Evolutionary conservation across 2,329 filamentous ascomycete species (phyloP).

Genomic region (Teratosphaeria destructans): DNA sequence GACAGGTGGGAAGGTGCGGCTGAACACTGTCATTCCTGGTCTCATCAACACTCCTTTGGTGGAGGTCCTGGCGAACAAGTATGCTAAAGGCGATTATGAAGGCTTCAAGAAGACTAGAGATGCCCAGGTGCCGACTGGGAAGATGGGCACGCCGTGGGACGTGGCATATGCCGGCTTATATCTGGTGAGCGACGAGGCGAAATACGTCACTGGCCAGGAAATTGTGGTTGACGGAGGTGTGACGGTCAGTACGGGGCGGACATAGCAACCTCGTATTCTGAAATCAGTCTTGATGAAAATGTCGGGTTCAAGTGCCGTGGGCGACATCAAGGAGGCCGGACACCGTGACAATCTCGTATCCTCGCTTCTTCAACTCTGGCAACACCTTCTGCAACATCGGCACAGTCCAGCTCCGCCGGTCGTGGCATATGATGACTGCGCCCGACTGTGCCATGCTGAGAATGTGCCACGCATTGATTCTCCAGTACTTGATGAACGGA

Average conservation of each 20-base stretch:
- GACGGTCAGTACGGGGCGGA: conserved; percentile 1
- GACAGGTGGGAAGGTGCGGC: conserved; percentile 31
- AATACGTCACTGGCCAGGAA: conserved; percentile 50
- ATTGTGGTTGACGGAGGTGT: conserved; percentile 27
- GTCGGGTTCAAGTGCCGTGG: not conserved
- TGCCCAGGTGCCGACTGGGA: conserved; percentile 47
- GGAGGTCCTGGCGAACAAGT: conserved; percentile 35
- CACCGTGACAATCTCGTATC: conserved; percentile 63
- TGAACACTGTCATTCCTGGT: conserved; percentile 48
- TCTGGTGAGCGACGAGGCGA: conserved; percentile 47
- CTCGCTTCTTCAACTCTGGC: conserved; percentile 57
- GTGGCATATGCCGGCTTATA: conserved; percentile 48
- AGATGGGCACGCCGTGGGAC: conserved; percentile 51
- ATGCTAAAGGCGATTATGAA: conserved; percentile 36
- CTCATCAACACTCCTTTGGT: conserved; percentile 48
- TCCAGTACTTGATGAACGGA: conserved; percentile 63
- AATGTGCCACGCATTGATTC: conserved; percentile 66
- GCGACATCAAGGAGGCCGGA: conserved; percentile 48
- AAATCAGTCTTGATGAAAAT: not conserved
- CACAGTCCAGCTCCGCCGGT: conserved; percentile 69
- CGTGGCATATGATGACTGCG: conserved; percentile 76
- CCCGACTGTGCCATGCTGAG: conserved; percentile 69
- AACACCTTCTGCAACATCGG: conserved; percentile 67
- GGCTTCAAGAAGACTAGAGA: conserved; percentile 44
- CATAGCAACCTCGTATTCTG: not conserved